These are phyloP conservation scores for Lichtheimia hyalospora DNA, from an alignment of 371 early-diverging fungal species.

Conservation along the genomic window DNA sequence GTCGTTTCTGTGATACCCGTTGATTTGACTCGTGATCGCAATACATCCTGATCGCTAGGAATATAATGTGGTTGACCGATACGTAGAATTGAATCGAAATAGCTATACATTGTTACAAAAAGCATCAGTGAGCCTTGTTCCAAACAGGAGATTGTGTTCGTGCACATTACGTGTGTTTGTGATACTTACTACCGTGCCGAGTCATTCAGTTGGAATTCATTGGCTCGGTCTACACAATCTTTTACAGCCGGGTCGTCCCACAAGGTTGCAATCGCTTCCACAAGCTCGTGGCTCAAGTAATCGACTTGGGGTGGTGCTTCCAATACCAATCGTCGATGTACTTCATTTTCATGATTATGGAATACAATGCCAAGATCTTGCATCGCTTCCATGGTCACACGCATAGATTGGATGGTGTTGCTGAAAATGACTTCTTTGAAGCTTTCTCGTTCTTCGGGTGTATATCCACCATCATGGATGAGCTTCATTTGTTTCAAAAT, in stretches of 20 bases:
- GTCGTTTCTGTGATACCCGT: constrained; percentile 88
- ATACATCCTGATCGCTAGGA: constrained; percentile 87
- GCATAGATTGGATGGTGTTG: constrained; percentile 91
- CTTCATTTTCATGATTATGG: constrained; percentile 63
- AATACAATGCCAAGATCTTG: constrained; percentile 66
- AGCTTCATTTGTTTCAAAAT: constrained; percentile 96
- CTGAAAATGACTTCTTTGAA: constrained; percentile 90
- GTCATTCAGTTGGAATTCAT: constrained; percentile 87
- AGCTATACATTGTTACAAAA: constrained; percentile 36
- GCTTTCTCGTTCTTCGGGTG: constrained; percentile 78
- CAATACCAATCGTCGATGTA: constrained; percentile 55
- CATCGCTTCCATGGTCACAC: constrained; percentile 90
- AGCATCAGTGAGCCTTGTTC: not conserved
- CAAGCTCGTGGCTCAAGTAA: constrained; percentile 61
- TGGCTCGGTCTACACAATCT: constrained; percentile 68
- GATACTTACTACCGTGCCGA: constrained; percentile 74
- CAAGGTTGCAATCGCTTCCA: constrained; percentile 68
- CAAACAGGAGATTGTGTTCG: not conserved
- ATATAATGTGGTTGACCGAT: constrained; percentile 73
- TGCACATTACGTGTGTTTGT: not conserved
- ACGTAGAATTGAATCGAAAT: constrained; percentile 86
- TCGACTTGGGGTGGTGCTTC: constrained; percentile 68
- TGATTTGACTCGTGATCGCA: constrained; percentile 81
- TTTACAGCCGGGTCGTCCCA: constrained; percentile 82
- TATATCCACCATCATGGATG: constrained; percentile 92